Evolutionary conservation across 2,329 filamentous ascomycete genomes (phyloP).

Genomic region (Fusarium metavorans): DNA sequence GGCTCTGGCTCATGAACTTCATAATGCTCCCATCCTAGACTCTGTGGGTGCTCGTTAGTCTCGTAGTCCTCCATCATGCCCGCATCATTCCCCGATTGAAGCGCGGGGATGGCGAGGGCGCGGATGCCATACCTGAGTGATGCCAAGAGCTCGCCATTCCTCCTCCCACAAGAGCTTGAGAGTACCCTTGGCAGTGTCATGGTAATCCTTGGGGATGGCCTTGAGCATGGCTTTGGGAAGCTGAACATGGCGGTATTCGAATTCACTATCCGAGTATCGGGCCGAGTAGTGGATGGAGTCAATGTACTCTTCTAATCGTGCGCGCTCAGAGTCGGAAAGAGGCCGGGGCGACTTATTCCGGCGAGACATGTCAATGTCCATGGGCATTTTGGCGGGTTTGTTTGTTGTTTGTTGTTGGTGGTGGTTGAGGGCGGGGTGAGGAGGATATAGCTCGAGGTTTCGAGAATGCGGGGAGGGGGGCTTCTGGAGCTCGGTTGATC

Average conservation of each 20-base stretch:
- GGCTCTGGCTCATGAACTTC: constrained; percentile 99
- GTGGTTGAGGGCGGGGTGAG: constrained; percentile 1
- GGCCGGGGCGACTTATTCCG: constrained; percentile 89
- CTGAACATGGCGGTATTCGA: constrained; percentile 97
- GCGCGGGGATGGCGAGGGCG: constrained; percentile 1
- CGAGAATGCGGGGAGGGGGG: constrained; percentile 34
- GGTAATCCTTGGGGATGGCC: constrained; percentile 93
- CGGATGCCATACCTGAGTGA: constrained; percentile 81
- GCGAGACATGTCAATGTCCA: constrained; percentile 81
- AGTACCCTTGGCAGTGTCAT: constrained; percentile 88
- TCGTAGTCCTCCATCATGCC: background rate
- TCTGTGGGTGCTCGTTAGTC: constrained; percentile 65
- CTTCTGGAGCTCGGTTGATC: constrained; percentile 35
- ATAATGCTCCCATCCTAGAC: constrained; percentile 98
- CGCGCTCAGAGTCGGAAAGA: constrained; percentile 83
- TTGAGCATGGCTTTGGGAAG: constrained; percentile 99
- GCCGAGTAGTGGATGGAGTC: constrained; percentile 96
- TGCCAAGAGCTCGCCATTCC: constrained; percentile 96
- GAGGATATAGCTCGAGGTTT: constrained; percentile 20
- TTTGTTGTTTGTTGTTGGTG: constrained; percentile 4
- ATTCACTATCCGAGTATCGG: constrained; percentile 93
- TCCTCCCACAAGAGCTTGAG: constrained; percentile 98
- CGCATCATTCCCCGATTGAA: background rate
- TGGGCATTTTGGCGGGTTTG: constrained; percentile 40
- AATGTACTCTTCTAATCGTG: constrained; percentile 88